These are phyloP conservation scores for Pittosporum tobira DNA, from an alignment of 129 eudicot species.

Conservation along the genomic window DNA sequence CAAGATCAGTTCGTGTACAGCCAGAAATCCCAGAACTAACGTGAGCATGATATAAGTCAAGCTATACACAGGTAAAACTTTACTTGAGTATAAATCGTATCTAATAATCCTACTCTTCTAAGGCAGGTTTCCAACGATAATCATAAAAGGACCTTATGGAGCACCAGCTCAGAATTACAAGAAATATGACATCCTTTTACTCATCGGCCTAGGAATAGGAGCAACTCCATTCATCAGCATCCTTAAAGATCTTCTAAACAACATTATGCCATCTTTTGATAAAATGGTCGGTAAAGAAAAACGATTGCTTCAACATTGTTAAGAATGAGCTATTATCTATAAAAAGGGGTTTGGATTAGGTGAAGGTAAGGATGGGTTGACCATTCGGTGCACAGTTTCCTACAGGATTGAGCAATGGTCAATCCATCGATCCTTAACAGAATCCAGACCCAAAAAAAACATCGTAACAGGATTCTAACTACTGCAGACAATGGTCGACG, in stretches of 20 bases:
- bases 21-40: slow-evolving; percentile 24
- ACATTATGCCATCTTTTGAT: slow-evolving; percentile 21
- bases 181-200: slow-evolving; percentile 61
- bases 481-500: slow-evolving; percentile 18
- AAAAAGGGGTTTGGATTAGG: too few species aligned
- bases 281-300: slow-evolving; percentile 16
- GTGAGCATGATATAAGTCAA: slow-evolving; percentile 16
- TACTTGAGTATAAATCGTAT: background rate
- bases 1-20: background rate
- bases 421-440: too few species aligned
- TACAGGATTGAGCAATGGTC: too few species aligned
- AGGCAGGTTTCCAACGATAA: slow-evolving; percentile 58
- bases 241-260: slow-evolving; percentile 64
- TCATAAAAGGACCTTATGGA: slow-evolving; percentile 89
- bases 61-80: background rate
- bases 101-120: slow-evolving; percentile 4
- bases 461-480: background rate
- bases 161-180: slow-evolving; percentile 85
- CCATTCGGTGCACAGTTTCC: too few species aligned
- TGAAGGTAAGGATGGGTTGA: too few species aligned
- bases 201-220: slow-evolving; percentile 89
- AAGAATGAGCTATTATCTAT: background rate
- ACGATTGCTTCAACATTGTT: background rate
- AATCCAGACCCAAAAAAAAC: too few species aligned
- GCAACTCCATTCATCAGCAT: slow-evolving; percentile 98